Base-by-base conservation (phyloP, 106 monocot species). In the Dendrobium officinale region DNA sequence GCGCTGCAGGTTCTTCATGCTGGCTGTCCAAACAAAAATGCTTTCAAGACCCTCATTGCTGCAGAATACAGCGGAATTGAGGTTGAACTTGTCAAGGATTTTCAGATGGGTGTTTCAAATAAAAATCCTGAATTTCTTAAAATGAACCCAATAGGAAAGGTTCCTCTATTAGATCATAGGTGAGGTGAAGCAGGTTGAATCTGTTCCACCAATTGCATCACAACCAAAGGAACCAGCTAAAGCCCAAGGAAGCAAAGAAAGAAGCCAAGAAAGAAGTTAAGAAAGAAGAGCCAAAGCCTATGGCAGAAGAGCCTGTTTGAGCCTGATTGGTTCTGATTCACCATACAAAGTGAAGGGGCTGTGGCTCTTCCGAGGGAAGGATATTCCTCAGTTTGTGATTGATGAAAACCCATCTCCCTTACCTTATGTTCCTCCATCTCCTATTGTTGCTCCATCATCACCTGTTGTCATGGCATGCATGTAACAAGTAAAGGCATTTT, bases 101-200 rank as follows among this genome's bases (percentile, higher is more conserved):
- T 96, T 89, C 77, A 92, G 75, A 88, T 96, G 90, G 93, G 93
- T 45, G 91, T 96, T 75, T 84, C 96, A 40, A 96, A 96, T 79
- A 96, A 90, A 72, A 89, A 77, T 43, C 90, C 93, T 54, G 89
- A 93, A 47, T 96, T 96, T 80, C 84, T 92, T 29, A 88, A 90
- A 86, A 92, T 93, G 90, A 96, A 96, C 79, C 91, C 96, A 2
- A 61, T 96, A 10, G 96, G 93, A 26, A 96, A 96, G 96, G 96
- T 96, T 31, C 31, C 1, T 31, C 31, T 31, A 31, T 31, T 31
- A 31, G 75, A 77, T 96, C 3, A 18, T 93, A 2, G 93, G 93
- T n/a, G 89, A 93, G 75, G 78, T 88, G 11, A 89, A 89, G 81
- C 93, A 96, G 85, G 82, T 89, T n/a, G 91, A 91, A 41, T 86